Percentiles rank a stretch among this genome's conserved stretches.
These are phyloP conservation scores for Kuraishia floccosa DNA, from an alignment of 805 yeast species.

Conservation along the genomic window DNA sequence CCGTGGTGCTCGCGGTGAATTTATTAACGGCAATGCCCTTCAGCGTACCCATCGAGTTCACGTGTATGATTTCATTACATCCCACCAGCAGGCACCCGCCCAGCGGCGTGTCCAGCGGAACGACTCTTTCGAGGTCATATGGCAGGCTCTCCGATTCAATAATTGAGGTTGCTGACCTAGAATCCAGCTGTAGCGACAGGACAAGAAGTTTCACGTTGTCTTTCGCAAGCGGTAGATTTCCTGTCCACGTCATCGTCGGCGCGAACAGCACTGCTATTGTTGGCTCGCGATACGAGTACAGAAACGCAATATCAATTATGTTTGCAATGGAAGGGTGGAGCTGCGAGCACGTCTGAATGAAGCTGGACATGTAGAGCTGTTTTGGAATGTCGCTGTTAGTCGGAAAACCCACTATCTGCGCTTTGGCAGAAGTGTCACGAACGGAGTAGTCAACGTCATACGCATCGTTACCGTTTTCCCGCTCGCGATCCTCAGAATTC, in stretches of 20 bases:
- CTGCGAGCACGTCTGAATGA: slow-evolving; percentile 42
- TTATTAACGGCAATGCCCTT: slow-evolving; percentile 54
- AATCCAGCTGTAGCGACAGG: slow-evolving; percentile 52
- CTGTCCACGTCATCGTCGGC: slow-evolving; percentile 59
- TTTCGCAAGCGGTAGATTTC: slow-evolving; percentile 45
- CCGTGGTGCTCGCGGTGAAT: slow-evolving; percentile 30
- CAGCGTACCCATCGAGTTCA: slow-evolving; percentile 66
- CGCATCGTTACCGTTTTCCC: slow-evolving; percentile 5
- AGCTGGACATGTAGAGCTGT: slow-evolving; percentile 38
- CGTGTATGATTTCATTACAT: slow-evolving; percentile 63
- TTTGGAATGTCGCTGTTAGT: too few species aligned
- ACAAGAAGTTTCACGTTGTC: slow-evolving; percentile 56
- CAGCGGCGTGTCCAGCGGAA: slow-evolving; percentile 54
- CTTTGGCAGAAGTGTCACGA: too few species aligned
- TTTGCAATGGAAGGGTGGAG: slow-evolving; percentile 47
- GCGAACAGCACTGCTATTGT: slow-evolving; percentile 55
- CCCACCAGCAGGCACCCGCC: slow-evolving; percentile 67
- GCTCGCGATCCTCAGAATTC: slow-evolving; percentile 22
- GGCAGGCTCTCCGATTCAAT: slow-evolving; percentile 58
- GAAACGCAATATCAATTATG: slow-evolving; percentile 61
- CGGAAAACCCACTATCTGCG: too few species aligned
- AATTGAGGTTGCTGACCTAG: slow-evolving; percentile 53
- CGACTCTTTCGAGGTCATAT: slow-evolving; percentile 54
- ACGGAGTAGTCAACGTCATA: too few species aligned
- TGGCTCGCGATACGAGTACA: slow-evolving; percentile 71